Evolutionary conservation across 2,329 filamentous ascomycete genomes (phyloP).

Genomic region (Pseudogymnoascus destructans): DNA sequence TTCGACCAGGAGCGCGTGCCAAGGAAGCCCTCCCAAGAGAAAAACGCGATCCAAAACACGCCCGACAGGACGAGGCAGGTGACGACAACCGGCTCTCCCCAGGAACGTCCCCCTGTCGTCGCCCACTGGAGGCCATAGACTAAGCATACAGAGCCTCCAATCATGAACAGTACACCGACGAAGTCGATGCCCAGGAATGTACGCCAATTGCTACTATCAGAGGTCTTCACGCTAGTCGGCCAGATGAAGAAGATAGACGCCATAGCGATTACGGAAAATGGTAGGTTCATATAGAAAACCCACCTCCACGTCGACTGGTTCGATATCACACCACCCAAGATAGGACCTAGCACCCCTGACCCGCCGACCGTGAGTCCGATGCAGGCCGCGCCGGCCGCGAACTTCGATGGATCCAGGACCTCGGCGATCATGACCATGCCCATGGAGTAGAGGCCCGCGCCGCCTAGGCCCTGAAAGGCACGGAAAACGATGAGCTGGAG

Average conservation of each 20-base stretch:
- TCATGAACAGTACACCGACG: conserved; percentile 7
- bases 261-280: background rate
- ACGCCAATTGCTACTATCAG: background rate
- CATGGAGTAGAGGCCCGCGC: conserved; percentile 28
- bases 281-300: conserved; percentile 44
- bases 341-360: conserved; percentile 18
- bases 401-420: conserved; percentile 31
- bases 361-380: conserved; percentile 31
- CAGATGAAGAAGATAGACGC: background rate
- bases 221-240: background rate
- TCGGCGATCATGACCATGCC: conserved; percentile 31
- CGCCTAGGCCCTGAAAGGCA: conserved; percentile 25
- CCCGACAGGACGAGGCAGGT: background rate
- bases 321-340: conserved; percentile 19
- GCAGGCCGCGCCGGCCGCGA: conserved; percentile 33
- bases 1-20: background rate
- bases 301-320: conserved; percentile 17
- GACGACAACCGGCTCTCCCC: background rate
- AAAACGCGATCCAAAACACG: conserved; percentile 3
- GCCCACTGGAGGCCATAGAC: conserved; percentile 5
- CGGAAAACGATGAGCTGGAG: conserved; percentile 20
- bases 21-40: conserved; percentile 2
- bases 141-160: conserved; percentile 3
- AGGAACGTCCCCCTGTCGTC: background rate
- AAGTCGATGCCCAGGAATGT: conserved; percentile 6